Base-by-base conservation (phyloP, 164 flowering plant genomes). In the Annona cherimola region DNA sequence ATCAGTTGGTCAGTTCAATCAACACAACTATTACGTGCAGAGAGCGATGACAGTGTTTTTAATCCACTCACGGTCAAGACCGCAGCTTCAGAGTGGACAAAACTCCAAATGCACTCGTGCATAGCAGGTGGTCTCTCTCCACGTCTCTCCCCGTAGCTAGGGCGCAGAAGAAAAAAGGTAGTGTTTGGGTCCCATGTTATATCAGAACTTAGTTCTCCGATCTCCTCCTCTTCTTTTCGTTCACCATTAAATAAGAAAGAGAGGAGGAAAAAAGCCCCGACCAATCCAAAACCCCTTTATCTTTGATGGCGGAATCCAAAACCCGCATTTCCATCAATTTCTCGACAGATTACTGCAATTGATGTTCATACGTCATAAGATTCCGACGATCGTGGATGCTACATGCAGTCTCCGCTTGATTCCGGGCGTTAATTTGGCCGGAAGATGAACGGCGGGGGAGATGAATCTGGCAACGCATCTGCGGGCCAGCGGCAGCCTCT, bases 391-490 rank as follows among this genome's bases (percentile, higher is more conserved):
- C 42, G 65, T 72, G 42, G 70, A 68, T 78, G 75, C 69, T 11
- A 57, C 66, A 42, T 60, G 60, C 14, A 16, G 19, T 11, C 61
- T 67, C 57, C 3, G 45, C 62, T 40, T 62, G 81, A 50, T 65
- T 61, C 20, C n/a, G 45, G 16, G 6, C 61, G 62, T 62, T 66
- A 68, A 70, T 74, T 77, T 74, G 69, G 68, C 45, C 66, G 75
- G 75, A 68, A 71, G 64, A 74, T 85, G 90, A 82, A 79, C 80
- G 87, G 82, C 71, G 86, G 82, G 55, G 84, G 78, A 66, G 80
- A 71, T 19, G 80, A 62, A 20, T 87, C 46, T 12, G 79, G 43
- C 14, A 79, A 73, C 62, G 61, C 77, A 61, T 68, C 78, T 69
- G 77, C 26, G 26, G 82, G 75, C 64, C 76, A 87, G 72, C 75